Conservation (phyloP, 192 early-diverging fungal genomes). For the Chytriomyces confervae region DNA sequence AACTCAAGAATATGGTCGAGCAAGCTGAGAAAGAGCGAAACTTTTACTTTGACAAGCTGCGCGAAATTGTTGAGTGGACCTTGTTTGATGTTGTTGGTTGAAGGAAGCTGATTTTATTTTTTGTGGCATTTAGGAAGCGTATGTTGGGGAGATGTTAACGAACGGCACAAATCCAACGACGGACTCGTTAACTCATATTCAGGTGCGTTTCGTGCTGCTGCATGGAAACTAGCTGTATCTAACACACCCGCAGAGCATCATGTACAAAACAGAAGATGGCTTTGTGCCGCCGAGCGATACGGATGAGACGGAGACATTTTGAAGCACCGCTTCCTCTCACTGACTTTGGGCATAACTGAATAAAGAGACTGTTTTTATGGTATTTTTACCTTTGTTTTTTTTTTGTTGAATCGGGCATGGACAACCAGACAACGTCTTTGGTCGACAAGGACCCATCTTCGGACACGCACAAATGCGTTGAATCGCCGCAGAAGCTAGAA, state of each 20-base stretch:
- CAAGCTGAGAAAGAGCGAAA: constrained; percentile 95
- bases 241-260: constrained; percentile 64
- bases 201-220: constrained; percentile 61
- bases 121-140: neutral
- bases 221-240: neutral
- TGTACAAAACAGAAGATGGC: constrained; percentile 89
- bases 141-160: neutral
- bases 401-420: too few relatives aligned
- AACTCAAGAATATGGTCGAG: constrained; percentile 84
- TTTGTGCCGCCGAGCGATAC: constrained; percentile 74
- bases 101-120: neutral
- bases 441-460: too few relatives aligned
- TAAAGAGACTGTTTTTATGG: too few relatives aligned
- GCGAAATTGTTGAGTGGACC: constrained; percentile 77
- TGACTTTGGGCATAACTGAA: too few relatives aligned
- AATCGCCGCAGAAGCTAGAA: neutral
- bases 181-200: constrained; percentile 46
- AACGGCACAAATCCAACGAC: neutral
- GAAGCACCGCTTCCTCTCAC: neutral
- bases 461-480: neutral
- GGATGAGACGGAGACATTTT: constrained; percentile 21
- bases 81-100: neutral
- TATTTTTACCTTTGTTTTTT: too few relatives aligned
- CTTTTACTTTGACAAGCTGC: constrained; percentile 94
- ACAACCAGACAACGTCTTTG: too few relatives aligned